phyloP scores from a whole-genome alignment of 2,329 filamentous ascomycete genomes.

The Teratosphaeria pseudoeucalypti region DNA sequence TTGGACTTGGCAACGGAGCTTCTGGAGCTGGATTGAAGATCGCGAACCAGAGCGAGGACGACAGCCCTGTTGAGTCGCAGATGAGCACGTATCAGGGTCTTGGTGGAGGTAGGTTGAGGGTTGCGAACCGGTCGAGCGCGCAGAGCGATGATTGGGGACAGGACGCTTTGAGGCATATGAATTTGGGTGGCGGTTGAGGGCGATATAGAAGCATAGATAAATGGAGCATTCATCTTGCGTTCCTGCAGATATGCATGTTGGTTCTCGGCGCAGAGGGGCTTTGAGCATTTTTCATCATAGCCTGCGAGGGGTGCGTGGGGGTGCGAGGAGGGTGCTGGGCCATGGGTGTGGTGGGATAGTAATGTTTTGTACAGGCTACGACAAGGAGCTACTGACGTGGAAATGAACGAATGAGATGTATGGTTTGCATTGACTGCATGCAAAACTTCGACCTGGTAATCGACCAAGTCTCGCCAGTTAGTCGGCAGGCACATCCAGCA shows the following conservation, averaged over 20 bases:
- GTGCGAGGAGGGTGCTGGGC: neutral
- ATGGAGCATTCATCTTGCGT: neutral
- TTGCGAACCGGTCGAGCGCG: slow-evolving; percentile 31
- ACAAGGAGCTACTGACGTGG: neutral
- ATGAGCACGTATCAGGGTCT: neutral
- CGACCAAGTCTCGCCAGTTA: neutral
- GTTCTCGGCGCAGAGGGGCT: neutral
- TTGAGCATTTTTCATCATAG: neutral
- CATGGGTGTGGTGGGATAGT: neutral
- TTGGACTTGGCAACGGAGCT: neutral
- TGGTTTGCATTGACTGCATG: neutral
- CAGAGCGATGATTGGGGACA: slow-evolving; percentile 25
- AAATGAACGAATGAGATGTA: neutral
- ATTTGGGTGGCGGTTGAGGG: slow-evolving; percentile 8
- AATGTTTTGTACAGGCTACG: slow-evolving; percentile 1
- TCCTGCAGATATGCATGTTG: neutral
- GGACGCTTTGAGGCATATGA: slow-evolving; percentile 22
- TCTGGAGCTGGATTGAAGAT: neutral
- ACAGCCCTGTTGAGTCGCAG: neutral
- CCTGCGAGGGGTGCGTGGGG: neutral
- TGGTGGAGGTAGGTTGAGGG: slow-evolving; percentile 27
- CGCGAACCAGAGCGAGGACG: neutral
- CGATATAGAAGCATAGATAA: neutral
- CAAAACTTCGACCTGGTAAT: neutral
- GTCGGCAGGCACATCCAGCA: neutral